Evolutionary conservation across 164 flowering plant genomes (phyloP).

Genomic region (Macadamia tetraphylla): DNA sequence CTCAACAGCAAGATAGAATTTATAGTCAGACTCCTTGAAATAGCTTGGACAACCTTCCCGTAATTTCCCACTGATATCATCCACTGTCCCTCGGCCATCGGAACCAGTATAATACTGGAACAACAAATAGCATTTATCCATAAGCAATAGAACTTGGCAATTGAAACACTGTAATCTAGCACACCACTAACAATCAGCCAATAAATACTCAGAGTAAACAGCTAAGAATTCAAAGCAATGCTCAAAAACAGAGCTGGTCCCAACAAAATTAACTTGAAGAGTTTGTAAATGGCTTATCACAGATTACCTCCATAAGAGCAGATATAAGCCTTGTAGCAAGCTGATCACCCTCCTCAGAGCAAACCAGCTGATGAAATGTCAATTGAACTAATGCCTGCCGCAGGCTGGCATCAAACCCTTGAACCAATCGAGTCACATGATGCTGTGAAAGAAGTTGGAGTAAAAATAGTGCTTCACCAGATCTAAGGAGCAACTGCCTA

Average conservation of each 20-base stretch:
- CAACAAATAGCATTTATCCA: slow-evolving; percentile 7
- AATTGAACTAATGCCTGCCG: slow-evolving; percentile 53
- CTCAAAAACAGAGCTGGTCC: not conserved
- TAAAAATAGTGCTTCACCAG: slow-evolving; percentile 82
- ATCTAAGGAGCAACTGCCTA: slow-evolving; percentile 86
- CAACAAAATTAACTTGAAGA: not conserved
- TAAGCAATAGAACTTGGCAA: not conserved
- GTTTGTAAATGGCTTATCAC: not conserved
- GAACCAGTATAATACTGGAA: slow-evolving; percentile 93
- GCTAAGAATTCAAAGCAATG: not conserved
- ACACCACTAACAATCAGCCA: slow-evolving; percentile 1
- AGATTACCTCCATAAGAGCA: slow-evolving; percentile 84
- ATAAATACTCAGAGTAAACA: not conserved
- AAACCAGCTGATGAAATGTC: slow-evolving; percentile 90
- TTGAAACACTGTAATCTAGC: not conserved
- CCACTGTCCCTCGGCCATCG: slow-evolving; percentile 97
- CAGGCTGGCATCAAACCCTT: slow-evolving; percentile 55
- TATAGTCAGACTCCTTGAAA: slow-evolving; percentile 92
- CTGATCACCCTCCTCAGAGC: slow-evolving; percentile 88
- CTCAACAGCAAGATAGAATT: slow-evolving; percentile 93
- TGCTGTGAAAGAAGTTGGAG: slow-evolving; percentile 89
- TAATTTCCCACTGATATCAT: slow-evolving; percentile 83
- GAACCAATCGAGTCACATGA: slow-evolving; percentile 74
- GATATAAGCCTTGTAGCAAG: slow-evolving; percentile 89
- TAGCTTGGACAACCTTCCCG: slow-evolving; percentile 97